A percentile compares a stretch with the other conserved stretches of the same genome.
These are phyloP conservation scores for Zasmidium cellare DNA, from an alignment of 2,329 filamentous ascomycete species.

Conservation along the genomic window DNA sequence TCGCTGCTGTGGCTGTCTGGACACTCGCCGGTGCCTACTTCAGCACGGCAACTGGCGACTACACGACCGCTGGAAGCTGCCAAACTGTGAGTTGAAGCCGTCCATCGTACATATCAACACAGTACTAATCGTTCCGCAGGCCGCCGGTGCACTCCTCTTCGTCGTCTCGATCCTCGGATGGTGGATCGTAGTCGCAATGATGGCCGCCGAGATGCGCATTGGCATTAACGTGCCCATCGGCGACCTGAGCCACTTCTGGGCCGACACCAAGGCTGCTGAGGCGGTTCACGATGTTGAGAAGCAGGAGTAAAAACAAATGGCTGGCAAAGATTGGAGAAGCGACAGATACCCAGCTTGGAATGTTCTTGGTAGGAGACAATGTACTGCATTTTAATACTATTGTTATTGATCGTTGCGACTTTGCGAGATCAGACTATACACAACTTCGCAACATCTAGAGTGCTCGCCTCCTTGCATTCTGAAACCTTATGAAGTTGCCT, in stretches of 20 bases:
- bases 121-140: conserved; percentile 21
- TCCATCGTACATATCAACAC: background rate
- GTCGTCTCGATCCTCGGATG: conserved; percentile 51
- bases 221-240: conserved; percentile 51
- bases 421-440: too few species aligned
- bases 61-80: conserved; percentile 41
- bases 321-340: background rate
- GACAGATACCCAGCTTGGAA: background rate
- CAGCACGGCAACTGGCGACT: conserved; percentile 48
- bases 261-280: conserved; percentile 17
- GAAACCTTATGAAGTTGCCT: too few species aligned
- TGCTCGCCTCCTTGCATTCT: too few species aligned
- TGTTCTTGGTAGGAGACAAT: background rate
- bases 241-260: conserved; percentile 53
- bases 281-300: conserved; percentile 24
- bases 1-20: conserved; percentile 49
- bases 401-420: background rate
- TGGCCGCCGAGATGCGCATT: conserved; percentile 54
- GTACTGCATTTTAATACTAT: background rate
- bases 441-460: too few species aligned
- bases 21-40: conserved; percentile 52
- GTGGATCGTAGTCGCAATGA: conserved; percentile 57
- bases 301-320: conserved; percentile 15
- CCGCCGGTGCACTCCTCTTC: conserved; percentile 44
- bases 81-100: conserved; percentile 43